Evolutionary conservation across 495 filamentous ascomycete species (phyloP).

Genomic region (Cercophora samala): DNA sequence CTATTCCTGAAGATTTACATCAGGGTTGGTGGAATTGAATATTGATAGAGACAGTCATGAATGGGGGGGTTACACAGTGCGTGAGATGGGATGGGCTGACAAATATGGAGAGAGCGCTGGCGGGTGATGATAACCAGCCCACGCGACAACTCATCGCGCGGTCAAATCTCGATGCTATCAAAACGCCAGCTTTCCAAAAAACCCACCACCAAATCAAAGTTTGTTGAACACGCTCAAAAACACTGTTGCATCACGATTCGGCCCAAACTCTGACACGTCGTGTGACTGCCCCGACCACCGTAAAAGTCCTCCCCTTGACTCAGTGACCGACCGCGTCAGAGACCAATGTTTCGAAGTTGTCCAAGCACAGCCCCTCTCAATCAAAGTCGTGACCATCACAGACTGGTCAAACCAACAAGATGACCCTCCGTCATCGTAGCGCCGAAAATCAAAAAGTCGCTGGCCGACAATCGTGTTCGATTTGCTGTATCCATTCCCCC

Average conservation of each 20-base stretch:
- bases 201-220: neutral
- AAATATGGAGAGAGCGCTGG: neutral
- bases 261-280: slow-evolving; percentile 13
- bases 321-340: slow-evolving; percentile 5
- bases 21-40: neutral
- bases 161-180: neutral
- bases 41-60: neutral
- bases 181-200: neutral
- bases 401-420: neutral
- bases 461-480: neutral
- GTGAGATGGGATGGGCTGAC: neutral
- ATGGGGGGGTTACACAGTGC: slow-evolving; percentile 3
- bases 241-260: neutral
- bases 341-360: slow-evolving; percentile 6
- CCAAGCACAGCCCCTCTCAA: neutral
- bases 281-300: slow-evolving; percentile 2
- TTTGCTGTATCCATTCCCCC: neutral
- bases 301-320: slow-evolving; percentile 5
- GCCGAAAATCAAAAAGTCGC: neutral
- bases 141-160: slow-evolving; percentile 1
- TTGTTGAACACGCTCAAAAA: neutral
- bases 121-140: slow-evolving; percentile 6
- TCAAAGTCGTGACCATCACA: slow-evolving; percentile 2
- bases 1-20: neutral
- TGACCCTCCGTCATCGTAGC: neutral